These are phyloP conservation scores for Cladophialophora chaetospira DNA, from an alignment of 2,329 filamentous ascomycete genomes.

Conservation along the genomic window DNA sequence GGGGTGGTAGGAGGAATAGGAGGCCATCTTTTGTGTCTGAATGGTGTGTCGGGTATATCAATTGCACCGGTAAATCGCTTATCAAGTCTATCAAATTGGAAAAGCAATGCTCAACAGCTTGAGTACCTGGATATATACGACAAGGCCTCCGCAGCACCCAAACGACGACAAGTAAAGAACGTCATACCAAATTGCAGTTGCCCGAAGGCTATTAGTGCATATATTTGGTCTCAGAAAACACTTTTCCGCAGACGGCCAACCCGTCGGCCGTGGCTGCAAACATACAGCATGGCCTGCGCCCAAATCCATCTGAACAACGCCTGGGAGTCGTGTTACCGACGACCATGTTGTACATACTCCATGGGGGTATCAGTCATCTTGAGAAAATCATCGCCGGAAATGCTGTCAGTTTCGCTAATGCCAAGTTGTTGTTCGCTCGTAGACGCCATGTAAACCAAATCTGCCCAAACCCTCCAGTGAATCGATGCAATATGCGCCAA, in stretches of 20 bases:
- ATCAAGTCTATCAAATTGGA: no score
- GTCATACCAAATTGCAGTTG: no score
- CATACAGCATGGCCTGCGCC: not conserved
- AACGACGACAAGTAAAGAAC: no score
- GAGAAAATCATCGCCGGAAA: not conserved
- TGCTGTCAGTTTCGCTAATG: conserved; percentile 1
- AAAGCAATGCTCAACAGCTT: no score
- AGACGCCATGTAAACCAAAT: conserved; percentile 63
- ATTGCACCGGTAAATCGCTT: no score
- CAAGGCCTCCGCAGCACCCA: no score
- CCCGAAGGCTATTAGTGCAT: not conserved
- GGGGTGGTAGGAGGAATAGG: no score
- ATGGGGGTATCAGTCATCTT: not conserved
- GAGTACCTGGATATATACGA: no score
- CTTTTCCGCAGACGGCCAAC: not conserved
- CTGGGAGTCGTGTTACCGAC: not conserved
- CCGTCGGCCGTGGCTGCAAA: not conserved
- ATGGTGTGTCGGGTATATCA: no score
- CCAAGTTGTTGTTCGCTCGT: not conserved
- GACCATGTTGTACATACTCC: conserved; percentile 7
- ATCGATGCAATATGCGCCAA: conserved; percentile 81
- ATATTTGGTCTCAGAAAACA: not conserved
- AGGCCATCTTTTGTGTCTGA: no score
- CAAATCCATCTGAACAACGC: conserved; percentile 1
- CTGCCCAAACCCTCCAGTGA: conserved; percentile 88